Evolutionary conservation across 495 filamentous ascomycete species (phyloP).

Genomic region (Apodospora peruviana): DNA sequence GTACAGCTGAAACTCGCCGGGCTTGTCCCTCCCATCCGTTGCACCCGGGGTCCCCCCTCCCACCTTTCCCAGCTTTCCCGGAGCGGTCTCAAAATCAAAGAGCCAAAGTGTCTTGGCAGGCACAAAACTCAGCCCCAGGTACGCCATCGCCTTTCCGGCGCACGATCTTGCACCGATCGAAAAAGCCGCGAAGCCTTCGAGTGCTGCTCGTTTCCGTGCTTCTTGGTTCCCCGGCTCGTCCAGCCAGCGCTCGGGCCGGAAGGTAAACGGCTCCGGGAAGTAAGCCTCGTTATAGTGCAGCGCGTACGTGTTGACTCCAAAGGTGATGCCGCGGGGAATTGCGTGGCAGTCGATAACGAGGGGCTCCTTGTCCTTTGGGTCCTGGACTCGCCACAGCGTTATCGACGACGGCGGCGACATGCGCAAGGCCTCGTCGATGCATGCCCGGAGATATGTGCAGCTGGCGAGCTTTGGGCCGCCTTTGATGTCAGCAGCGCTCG

Average conservation of each 20-base stretch:
- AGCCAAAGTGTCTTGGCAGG: conserved; percentile 27
- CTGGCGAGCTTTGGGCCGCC: conserved; percentile 38
- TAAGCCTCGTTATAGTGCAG: conserved; percentile 38
- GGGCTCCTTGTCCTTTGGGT: conserved; percentile 39
- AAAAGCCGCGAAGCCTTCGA: conserved; percentile 40
- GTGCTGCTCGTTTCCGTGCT: not conserved
- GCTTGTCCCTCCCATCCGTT: conserved; percentile 2
- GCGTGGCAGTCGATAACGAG: conserved; percentile 19
- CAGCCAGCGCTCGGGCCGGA: conserved; percentile 41
- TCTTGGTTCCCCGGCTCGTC: not conserved
- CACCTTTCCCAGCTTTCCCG: conserved; percentile 11
- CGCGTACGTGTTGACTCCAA: conserved; percentile 33
- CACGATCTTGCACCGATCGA: conserved; percentile 36
- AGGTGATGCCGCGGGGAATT: conserved; percentile 23
- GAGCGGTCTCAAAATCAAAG: conserved; percentile 25
- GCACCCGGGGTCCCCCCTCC: conserved; percentile 3
- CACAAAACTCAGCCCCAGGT: conserved; percentile 28
- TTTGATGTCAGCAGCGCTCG: conserved; percentile 30
- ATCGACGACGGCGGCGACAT: conserved; percentile 48
- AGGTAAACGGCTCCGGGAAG: conserved; percentile 34
- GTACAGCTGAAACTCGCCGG: conserved; percentile 12
- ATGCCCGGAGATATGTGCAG: conserved; percentile 40
- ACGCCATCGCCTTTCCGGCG: conserved; percentile 41
- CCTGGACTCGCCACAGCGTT: conserved; percentile 39
- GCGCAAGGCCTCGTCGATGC: conserved; percentile 57